These are phyloP conservation scores for Cercospora brassicicola DNA, from an alignment of 2,329 filamentous ascomycete species.

Conservation along the genomic window DNA sequence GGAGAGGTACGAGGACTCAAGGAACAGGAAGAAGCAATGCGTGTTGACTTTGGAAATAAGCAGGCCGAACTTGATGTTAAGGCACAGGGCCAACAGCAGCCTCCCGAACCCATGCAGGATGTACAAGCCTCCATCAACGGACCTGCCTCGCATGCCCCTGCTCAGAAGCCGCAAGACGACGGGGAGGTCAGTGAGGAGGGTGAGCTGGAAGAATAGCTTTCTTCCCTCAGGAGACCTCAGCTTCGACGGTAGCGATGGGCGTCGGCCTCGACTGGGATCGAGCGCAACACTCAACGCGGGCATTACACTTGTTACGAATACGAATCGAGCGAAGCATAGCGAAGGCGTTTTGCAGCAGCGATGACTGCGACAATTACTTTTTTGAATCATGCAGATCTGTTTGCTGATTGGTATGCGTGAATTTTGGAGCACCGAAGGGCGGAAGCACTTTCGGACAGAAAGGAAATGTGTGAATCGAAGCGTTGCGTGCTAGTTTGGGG, in stretches of 20 bases:
- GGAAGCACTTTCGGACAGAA: neutral
- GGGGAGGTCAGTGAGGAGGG: slow-evolving; percentile 49
- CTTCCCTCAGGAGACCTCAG: neutral
- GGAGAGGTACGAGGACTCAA: slow-evolving; percentile 18
- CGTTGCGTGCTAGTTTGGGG: neutral
- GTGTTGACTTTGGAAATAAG: slow-evolving; percentile 33
- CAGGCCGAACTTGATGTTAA: slow-evolving; percentile 30
- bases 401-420: neutral
- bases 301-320: neutral
- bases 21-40: slow-evolving; percentile 31
- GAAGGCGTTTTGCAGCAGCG: neutral
- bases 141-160: slow-evolving; percentile 5
- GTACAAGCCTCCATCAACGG: slow-evolving; percentile 10
- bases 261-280: neutral
- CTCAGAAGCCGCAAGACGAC: slow-evolving; percentile 23
- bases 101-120: slow-evolving; percentile 5
- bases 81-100: slow-evolving; percentile 7
- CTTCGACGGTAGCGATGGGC: neutral
- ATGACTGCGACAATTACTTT: neutral
- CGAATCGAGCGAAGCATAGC: neutral
- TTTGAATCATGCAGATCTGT: neutral
- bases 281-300: neutral
- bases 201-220: slow-evolving; percentile 47
- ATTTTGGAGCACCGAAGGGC: neutral
- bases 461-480: neutral